Evolutionary conservation across 2,329 filamentous ascomycete genomes (phyloP).

Genomic region (Calonectria naviculata): DNA sequence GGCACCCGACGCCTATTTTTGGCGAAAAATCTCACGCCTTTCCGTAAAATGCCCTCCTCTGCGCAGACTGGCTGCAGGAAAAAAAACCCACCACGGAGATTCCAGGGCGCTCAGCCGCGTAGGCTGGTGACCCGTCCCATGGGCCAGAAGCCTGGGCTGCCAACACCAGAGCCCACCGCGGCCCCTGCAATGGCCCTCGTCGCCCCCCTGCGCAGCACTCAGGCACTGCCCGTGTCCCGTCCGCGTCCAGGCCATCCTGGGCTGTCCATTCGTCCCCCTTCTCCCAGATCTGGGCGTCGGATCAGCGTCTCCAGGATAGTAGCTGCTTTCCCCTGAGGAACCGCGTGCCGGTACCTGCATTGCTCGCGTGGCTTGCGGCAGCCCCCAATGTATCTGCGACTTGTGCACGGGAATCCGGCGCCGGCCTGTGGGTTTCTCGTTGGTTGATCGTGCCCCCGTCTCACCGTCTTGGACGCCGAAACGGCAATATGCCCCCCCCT

Average conservation of each 20-base stretch:
- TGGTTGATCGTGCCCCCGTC: constrained; percentile 10
- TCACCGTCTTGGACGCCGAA: constrained; percentile 14
- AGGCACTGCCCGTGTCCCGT: not conserved
- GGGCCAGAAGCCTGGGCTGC: not conserved
- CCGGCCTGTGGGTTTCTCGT: constrained; percentile 7
- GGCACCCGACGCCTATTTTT: constrained; percentile 33
- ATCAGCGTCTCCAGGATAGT: constrained; percentile 20
- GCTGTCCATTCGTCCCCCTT: constrained; percentile 1
- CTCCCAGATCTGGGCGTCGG: constrained; percentile 32
- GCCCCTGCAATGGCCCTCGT: constrained; percentile 9
- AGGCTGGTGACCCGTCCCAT: not conserved
- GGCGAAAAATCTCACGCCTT: not conserved
- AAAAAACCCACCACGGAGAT: constrained; percentile 7
- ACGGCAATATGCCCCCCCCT: constrained; percentile 33
- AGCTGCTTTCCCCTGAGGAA: not conserved
- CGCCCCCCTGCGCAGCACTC: not conserved
- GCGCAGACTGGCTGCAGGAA: no score
- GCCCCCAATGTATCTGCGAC: constrained; percentile 33
- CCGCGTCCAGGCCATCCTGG: constrained; percentile 4
- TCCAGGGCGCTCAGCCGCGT: constrained; percentile 22
- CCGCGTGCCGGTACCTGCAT: constrained; percentile 35
- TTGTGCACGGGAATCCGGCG: constrained; percentile 10
- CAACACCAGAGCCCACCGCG: not conserved
- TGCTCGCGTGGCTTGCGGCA: constrained; percentile 21
- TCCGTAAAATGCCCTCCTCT: not conserved